Base-by-base conservation (phyloP, 1,284 basidiomycete genomes). In the Malassezia globosa region DNA sequence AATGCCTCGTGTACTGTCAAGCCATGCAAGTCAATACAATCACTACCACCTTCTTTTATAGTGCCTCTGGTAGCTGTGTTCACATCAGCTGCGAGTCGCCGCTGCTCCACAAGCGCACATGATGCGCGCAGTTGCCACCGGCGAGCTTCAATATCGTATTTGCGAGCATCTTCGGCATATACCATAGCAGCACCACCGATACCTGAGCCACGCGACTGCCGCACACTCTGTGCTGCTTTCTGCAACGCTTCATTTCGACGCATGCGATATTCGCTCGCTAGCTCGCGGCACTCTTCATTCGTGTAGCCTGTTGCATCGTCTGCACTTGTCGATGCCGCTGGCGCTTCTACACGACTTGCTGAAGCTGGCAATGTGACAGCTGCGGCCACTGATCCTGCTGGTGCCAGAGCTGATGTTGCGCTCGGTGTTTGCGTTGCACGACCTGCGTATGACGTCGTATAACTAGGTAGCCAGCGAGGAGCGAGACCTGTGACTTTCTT, bases 131-230 rank as follows among this genome's bases (percentile, higher is more conserved):
- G 58, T 7, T 60, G 61, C 69, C 72, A 73, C 7, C 59, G 59
- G n/a, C 71, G 51, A 34, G 63, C 55, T 36, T 67, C 66, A 19
- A 58, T 55, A 35, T 72, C 72, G 23, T 66, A 56, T 26, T 61
- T 56, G 21, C 72, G 46, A 4, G 72, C 72, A 46, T 69, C 64
- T 39, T 72, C 70, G 0, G 72, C 71, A 51, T 72, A 72, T 13
- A 23, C 52, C 55, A 13, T 55, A 49, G 25, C 57, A 24, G 40
- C 63, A 43, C 50, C 50, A 16, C 44, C 43, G 8, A 51, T 18
- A 13, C 24, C 16, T 3, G 43, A 23, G 37, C 43, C 38, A 8
- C 35, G 39, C 23, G 29, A 35, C 22, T 33, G 41, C 4, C 45
- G 45, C 23, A 40, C 50, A 0, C 60, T 54, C 0, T 39, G 36